Evolutionary conservation across 768 basidiomycete genomes (phyloP).

Genomic region (Mycena indigotica): DNA sequence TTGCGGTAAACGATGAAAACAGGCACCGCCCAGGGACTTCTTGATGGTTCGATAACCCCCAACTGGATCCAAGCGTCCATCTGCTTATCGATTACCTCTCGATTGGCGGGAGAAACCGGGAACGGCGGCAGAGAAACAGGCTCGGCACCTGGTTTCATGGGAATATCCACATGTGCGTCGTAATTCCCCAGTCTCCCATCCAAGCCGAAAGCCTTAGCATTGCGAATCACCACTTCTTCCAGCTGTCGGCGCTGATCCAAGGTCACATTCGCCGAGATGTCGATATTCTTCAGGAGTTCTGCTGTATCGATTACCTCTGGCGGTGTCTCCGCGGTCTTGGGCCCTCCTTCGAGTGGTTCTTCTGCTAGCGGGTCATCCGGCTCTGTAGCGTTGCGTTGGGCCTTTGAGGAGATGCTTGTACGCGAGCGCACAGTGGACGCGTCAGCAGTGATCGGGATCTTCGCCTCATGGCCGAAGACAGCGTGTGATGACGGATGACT

Average conservation of each 20-base stretch:
- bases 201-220: constrained; percentile 31
- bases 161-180: constrained; percentile 27
- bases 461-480: no score
- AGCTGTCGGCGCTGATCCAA: constrained; percentile 10
- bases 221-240: constrained; percentile 17
- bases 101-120: constrained; percentile 29
- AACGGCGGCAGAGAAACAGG: constrained; percentile 32
- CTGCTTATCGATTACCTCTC: constrained; percentile 33
- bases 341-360: constrained; percentile 28
- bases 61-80: constrained; percentile 33
- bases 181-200: constrained; percentile 34
- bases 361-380: constrained; percentile 16
- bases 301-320: constrained; percentile 13
- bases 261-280: constrained; percentile 2
- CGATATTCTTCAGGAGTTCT: constrained; percentile 1
- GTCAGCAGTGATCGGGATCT: no score
- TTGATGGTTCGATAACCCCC: constrained; percentile 42
- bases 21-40: constrained; percentile 40
- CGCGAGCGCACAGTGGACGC: background rate
- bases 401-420: background rate
- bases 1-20: constrained; percentile 40
- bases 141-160: constrained; percentile 25
- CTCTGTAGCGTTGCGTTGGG: background rate
- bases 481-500: no score
- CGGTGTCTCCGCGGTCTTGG: constrained; percentile 31